Evolutionary conservation across 106 monocot species (phyloP).

Genomic region (Hemerocallis citrina): DNA sequence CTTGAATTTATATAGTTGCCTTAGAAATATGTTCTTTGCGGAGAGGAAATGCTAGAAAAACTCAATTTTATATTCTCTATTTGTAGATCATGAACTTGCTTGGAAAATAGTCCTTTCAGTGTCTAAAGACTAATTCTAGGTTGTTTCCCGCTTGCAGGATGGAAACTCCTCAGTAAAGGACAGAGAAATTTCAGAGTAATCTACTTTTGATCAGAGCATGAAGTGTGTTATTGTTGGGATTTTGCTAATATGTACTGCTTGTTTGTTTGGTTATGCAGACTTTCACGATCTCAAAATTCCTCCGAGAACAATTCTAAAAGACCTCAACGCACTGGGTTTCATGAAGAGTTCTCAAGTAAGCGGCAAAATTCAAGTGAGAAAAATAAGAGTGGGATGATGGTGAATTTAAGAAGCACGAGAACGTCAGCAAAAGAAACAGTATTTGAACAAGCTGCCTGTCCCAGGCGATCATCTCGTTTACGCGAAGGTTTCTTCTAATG

Average conservation of each 20-base stretch:
- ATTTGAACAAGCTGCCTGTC: slow-evolving; percentile 6
- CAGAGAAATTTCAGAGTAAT: slow-evolving; percentile 23
- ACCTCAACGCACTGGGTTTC: slow-evolving; percentile 7
- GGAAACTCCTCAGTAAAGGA: slow-evolving; percentile 9
- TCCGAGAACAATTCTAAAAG: slow-evolving; percentile 16
- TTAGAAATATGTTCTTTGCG: background rate
- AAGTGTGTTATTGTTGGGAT: background rate
- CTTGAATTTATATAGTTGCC: background rate
- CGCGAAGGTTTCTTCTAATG: slow-evolving; percentile 2
- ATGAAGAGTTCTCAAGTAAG: slow-evolving; percentile 24
- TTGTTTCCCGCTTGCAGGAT: slow-evolving; percentile 22
- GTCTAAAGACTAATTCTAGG: background rate
- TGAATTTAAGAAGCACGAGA: slow-evolving; percentile 15
- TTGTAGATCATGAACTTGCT: background rate
- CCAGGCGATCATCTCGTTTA: slow-evolving; percentile 30
- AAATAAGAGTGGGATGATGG: slow-evolving; percentile 16
- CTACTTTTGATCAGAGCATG: slow-evolving; percentile 1
- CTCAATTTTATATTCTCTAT: background rate
- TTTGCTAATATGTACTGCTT: background rate
- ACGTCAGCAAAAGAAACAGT: slow-evolving; percentile 14
- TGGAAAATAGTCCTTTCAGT: background rate
- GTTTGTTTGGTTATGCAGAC: slow-evolving; percentile 13
- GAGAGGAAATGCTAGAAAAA: background rate
- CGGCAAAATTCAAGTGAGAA: slow-evolving; percentile 18
- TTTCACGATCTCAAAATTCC: slow-evolving; percentile 14